These are phyloP conservation scores for Naganishia antarctica DNA, from an alignment of 768 basidiomycete genomes.

Conservation along the genomic window DNA sequence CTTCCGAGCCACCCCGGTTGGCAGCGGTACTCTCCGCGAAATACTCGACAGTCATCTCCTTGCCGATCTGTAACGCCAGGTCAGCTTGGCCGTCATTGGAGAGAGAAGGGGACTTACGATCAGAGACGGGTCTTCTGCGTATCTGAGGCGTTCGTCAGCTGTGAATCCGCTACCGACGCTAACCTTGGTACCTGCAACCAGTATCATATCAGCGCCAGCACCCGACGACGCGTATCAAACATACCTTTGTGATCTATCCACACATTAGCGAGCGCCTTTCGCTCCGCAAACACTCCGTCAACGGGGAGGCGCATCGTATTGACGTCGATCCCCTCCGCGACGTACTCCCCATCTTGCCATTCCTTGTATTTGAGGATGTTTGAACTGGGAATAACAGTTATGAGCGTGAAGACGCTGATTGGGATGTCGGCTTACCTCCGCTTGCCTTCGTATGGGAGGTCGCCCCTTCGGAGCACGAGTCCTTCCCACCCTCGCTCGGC, in stretches of 20 bases:
- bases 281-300: slow-evolving; percentile 40
- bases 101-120: slow-evolving; percentile 35
- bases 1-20: slow-evolving; percentile 28
- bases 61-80: slow-evolving; percentile 34
- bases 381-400: slow-evolving; percentile 26
- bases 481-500: slow-evolving; percentile 46
- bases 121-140: slow-evolving; percentile 35
- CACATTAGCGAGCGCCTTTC: slow-evolving; percentile 37
- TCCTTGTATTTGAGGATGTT: slow-evolving; percentile 48
- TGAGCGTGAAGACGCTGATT: background rate
- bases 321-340: slow-evolving; percentile 34
- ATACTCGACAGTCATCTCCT: slow-evolving; percentile 45
- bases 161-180: slow-evolving; percentile 44
- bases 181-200: slow-evolving; percentile 33
- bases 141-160: slow-evolving; percentile 39
- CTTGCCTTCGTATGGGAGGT: slow-evolving; percentile 42
- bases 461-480: slow-evolving; percentile 37
- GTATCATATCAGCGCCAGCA: background rate
- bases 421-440: slow-evolving; percentile 34
- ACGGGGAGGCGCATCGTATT: slow-evolving; percentile 38
- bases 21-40: slow-evolving; percentile 39
- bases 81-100: too few species aligned
- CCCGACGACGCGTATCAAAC: background rate
- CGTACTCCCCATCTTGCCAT: slow-evolving; percentile 47
- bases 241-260: slow-evolving; percentile 42